Evolutionary conservation across 345 rosid genomes (phyloP), one percentile per base, ranked within the genome.

Genomic region (Citrus reticulata): DNA sequence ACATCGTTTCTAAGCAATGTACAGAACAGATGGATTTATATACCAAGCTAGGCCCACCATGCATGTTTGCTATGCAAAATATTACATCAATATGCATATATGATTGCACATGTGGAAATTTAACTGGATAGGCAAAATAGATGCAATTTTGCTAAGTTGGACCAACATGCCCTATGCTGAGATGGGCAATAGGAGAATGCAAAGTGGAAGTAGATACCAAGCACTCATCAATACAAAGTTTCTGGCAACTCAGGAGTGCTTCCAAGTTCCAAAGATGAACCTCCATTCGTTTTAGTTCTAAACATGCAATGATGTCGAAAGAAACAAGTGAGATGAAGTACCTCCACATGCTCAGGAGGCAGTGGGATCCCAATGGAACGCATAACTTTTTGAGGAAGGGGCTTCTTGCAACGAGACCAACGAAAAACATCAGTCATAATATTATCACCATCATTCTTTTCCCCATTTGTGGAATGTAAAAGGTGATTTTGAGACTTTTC

Each of bases 341-440:
- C 99, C 98, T 97, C 96, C 72, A 97, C 74, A 79, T 93, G 87
- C 9, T 94, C 98, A 6, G 84, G 89, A 42, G 99, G 94, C 83
- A 94, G 85, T 25, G 99, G 99, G 54, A 97, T 87, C 72, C 99
- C 99, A 2, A 94, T 79, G 9, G 98, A 90, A 37, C 91, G 96
- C 94, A 97, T 91, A 66, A 89, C 81, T 81, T 91, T 93, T 85
- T 97, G 97, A 1, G 95, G 95, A 64, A 97, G 93, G 27, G 98
- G 97, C 79, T 85, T 93, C 95, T 89, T 94, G 73, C 99, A 97
- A 24, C 90, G 87, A 32, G 99, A 93, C 97, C 98, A 97, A 67
- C 98, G 91, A 81, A 97, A 97, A 54, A 89, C 91, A 72, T 97
- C 98, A 2, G 91, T 80, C 78, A 93, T 72, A 37, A 81, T 78